These are phyloP conservation scores for Phytophthora lateralis DNA, from an alignment of 352 stramenopile genomes.

Conservation along the genomic window DNA sequence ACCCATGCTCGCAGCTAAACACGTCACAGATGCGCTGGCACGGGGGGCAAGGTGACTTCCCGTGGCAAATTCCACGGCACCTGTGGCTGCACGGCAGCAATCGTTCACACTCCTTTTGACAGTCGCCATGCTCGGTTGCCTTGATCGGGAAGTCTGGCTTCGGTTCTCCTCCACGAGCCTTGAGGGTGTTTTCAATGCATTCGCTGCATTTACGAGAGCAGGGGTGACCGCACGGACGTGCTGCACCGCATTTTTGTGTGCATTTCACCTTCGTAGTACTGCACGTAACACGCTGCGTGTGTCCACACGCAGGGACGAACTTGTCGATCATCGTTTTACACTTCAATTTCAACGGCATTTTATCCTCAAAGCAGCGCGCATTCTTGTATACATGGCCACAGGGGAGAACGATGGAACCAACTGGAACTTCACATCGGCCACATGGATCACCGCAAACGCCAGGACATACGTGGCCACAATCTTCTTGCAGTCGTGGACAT, in stretches of 20 bases:
- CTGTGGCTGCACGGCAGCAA: slow-evolving; percentile 67
- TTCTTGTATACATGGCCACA: slow-evolving; percentile 60
- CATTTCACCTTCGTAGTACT: slow-evolving; percentile 30
- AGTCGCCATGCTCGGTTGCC: slow-evolving; percentile 46
- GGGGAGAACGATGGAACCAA: slow-evolving; percentile 46
- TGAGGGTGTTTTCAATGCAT: slow-evolving; percentile 42
- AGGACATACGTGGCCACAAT: slow-evolving; percentile 57
- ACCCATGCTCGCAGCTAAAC: slow-evolving; percentile 63
- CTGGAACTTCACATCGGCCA: slow-evolving; percentile 48
- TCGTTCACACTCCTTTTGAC: slow-evolving; percentile 66
- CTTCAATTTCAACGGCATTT: slow-evolving; percentile 21
- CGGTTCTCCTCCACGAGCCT: slow-evolving; percentile 16
- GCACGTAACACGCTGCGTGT: slow-evolving; percentile 33
- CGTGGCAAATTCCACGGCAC: slow-evolving; percentile 66
- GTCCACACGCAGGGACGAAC: slow-evolving; percentile 36
- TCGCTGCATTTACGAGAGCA: slow-evolving; percentile 42
- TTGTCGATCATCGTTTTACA: slow-evolving; percentile 39
- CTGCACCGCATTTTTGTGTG: slow-evolving; percentile 23
- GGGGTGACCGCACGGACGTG: slow-evolving; percentile 44
- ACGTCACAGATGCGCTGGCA: slow-evolving; percentile 58
- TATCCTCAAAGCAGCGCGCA: slow-evolving; percentile 33
- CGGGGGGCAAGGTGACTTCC: slow-evolving; percentile 49
- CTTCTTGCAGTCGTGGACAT: slow-evolving; percentile 54
- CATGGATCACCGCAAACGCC: slow-evolving; percentile 65
- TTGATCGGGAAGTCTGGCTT: slow-evolving; percentile 39